Evolutionary conservation across 768 basidiomycete genomes (phyloP), one percentile per base, ranked within the genome.

Genomic region (Fomitopsis pulvina): DNA sequence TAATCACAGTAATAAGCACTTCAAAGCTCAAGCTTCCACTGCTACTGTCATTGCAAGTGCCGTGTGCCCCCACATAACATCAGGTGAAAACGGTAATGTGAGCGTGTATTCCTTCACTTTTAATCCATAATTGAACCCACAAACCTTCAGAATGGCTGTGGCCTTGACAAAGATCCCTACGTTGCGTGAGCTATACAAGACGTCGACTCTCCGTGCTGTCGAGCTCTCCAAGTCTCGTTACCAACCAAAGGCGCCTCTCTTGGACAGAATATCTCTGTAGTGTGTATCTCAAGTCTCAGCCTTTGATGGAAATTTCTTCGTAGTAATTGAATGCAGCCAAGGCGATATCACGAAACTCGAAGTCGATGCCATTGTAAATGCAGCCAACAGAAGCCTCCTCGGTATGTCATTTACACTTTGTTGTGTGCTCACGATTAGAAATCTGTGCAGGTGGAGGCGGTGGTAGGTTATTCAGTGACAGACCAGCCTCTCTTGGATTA

Each of bases 291-390:
- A 12, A 20, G 30, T 4, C 24, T 22, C 32, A 34, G 4, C 25
- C 22, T 21, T 11, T 46, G 29, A 50, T 20, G 40, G 9, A 11
- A 11, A 22, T 4, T 44, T 27, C 14, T 30, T 30, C 14, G 10
- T 24, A 28, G 21, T 28, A 21, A 37, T 28, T 18, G 41, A 12
- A 10, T 11, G 2, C 58, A 90, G 89, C 58, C 81, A 86, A 60
- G 87, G 86, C 22, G 85, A 91, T 64, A 90, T 92, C 50, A 91
- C 89, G 2, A 69, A 71, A 49, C 62, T 92, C 20, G 72, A 81
- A 45, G 68, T 86, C 10, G 88, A 90, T 61, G 69, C 79, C 0
- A 83, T 92, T 48, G 89, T 92, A 25, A 92, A 91, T 59, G 90
- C 90, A 11, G 90, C 89, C 5, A 92, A 92, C 60, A 71, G 71